Conservation (phyloP, 2,329 filamentous ascomycete genomes). For the Sporothrix brasiliensis region DNA sequence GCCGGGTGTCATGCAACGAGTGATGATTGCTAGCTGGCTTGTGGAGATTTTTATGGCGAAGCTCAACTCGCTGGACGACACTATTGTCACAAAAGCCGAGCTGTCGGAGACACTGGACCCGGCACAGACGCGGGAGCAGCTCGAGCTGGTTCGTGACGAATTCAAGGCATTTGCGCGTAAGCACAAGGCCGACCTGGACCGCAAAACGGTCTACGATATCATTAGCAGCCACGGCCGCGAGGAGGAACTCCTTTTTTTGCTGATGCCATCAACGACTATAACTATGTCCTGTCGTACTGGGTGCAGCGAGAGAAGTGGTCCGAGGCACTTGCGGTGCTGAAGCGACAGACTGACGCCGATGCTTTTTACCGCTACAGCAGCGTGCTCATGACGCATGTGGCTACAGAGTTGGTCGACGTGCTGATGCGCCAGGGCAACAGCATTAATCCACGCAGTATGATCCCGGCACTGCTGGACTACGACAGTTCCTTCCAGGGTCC, state of each 20-base stretch:
- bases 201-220: constrained; percentile 91
- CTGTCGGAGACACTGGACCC: constrained; percentile 67
- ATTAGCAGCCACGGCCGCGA: constrained; percentile 95
- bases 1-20: constrained; percentile 83
- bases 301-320: constrained; percentile 91
- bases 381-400: constrained; percentile 89
- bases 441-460: constrained; percentile 82
- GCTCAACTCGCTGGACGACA: constrained; percentile 90
- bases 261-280: constrained; percentile 84
- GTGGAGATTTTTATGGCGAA: constrained; percentile 97
- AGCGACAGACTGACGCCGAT: constrained; percentile 87
- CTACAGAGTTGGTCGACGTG: constrained; percentile 88
- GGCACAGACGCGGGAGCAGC: constrained; percentile 70
- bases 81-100: constrained; percentile 86
- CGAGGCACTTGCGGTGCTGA: constrained; percentile 83
- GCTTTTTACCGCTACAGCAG: constrained; percentile 97
- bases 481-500: constrained; percentile 74
- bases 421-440: constrained; percentile 85
- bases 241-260: constrained; percentile 90
- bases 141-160: constrained; percentile 71
- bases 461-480: constrained; percentile 92
- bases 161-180: constrained; percentile 86
- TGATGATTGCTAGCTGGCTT: constrained; percentile 94
- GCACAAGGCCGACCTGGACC: constrained; percentile 85
- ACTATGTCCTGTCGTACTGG: constrained; percentile 96